Conservation (phyloP, 2,329 filamentous ascomycete genomes). For the Colletotrichum incanum region DNA sequence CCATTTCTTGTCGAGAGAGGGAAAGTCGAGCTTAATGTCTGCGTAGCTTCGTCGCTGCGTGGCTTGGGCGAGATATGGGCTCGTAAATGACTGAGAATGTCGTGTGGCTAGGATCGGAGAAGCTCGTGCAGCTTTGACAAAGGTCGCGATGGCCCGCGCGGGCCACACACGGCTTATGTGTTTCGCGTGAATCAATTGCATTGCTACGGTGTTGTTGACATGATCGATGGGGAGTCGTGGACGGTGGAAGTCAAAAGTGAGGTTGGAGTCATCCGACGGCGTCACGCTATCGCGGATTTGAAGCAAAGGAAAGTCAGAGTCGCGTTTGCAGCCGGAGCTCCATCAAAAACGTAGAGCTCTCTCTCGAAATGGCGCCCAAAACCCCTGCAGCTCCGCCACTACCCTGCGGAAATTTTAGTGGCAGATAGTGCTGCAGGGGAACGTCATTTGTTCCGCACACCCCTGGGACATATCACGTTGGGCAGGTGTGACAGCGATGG, state of each 20-base stretch:
- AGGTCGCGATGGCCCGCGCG: slow-evolving; percentile 19
- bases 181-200: slow-evolving; percentile 50
- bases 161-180: slow-evolving; percentile 45
- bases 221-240: slow-evolving; percentile 31
- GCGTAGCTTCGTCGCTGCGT: slow-evolving; percentile 55
- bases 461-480: slow-evolving; percentile 33
- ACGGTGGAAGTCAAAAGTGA: background rate
- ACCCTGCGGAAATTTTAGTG: slow-evolving; percentile 28
- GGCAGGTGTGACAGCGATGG: slow-evolving; percentile 23
- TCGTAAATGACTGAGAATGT: slow-evolving; percentile 30
- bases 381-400: slow-evolving; percentile 38
- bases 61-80: slow-evolving; percentile 15
- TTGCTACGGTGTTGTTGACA: slow-evolving; percentile 45
- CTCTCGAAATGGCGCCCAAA: slow-evolving; percentile 28
- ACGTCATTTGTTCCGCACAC: slow-evolving; percentile 40
- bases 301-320: background rate
- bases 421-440: slow-evolving; percentile 38
- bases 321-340: slow-evolving; percentile 38
- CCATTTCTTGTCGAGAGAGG: slow-evolving; percentile 68
- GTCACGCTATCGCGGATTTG: slow-evolving; percentile 19
- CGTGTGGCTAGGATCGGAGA: slow-evolving; percentile 20
- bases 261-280: slow-evolving; percentile 23
- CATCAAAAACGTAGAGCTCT: slow-evolving; percentile 39
- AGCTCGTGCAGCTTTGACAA: slow-evolving; percentile 22
- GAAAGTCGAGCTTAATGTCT: slow-evolving; percentile 60